A percentile compares a stretch with the other conserved stretches of the same genome.
Conservation (phyloP, 2,329 filamentous ascomycete species). For the Boeremia exigua region DNA sequence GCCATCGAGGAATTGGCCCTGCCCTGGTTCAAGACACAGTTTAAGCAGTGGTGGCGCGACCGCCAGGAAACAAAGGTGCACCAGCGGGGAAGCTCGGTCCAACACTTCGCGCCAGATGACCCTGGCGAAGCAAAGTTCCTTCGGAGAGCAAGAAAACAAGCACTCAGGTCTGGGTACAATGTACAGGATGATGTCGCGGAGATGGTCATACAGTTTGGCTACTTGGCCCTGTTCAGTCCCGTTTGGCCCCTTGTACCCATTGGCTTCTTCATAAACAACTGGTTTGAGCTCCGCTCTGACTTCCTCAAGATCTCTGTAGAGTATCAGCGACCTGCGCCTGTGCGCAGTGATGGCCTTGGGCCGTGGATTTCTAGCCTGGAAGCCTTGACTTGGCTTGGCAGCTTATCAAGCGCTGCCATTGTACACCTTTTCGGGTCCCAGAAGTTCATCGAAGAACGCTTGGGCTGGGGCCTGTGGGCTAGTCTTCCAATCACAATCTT, state of each 20-base stretch:
- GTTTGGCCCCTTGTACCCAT: conserved; percentile 46
- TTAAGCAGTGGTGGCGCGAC: conserved; percentile 40
- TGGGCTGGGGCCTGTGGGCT: conserved; percentile 34
- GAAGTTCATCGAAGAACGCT: conserved; percentile 17
- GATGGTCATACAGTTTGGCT: conserved; percentile 47
- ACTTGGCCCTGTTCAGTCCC: conserved; percentile 43
- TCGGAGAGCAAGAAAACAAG: conserved; percentile 37
- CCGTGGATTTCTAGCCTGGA: conserved; percentile 43
- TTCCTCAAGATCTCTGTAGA: conserved; percentile 45
- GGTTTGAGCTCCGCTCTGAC: conserved; percentile 45
- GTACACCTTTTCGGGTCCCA: conserved; percentile 41
- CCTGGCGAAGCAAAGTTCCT: conserved; percentile 40
- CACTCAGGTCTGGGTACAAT: conserved; percentile 38
- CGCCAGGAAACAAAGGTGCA: conserved; percentile 22
- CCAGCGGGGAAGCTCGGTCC: conserved; percentile 1
- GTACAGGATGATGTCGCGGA: conserved; percentile 45
- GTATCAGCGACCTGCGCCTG: conserved; percentile 36
- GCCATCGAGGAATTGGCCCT: conserved; percentile 39
- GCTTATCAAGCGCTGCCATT: conserved; percentile 40
- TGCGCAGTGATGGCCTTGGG: conserved; percentile 41
- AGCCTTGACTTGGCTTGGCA: conserved; percentile 43
- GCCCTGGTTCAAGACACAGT: conserved; percentile 37
- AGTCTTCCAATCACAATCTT: conserved; percentile 41
- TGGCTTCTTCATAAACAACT: conserved; percentile 47
- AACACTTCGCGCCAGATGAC: conserved; percentile 24